Evolutionary conservation across 495 filamentous ascomycete species (phyloP), one percentile per base, ranked within the genome.

Genomic region (Penicillium cataractarum): DNA sequence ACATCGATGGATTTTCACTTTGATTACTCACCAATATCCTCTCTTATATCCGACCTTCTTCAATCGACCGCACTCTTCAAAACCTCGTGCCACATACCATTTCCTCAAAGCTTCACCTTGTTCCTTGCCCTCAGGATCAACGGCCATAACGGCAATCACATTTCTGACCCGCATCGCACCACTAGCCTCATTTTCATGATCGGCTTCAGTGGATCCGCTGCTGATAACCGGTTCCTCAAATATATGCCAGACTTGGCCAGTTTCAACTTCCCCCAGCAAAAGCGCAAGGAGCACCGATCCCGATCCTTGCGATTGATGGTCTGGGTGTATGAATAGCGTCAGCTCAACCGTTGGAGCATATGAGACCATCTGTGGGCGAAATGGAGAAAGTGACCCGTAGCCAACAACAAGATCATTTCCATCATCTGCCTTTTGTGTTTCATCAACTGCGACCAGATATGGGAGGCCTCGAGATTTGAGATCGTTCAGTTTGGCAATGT

Each of bases 341-440:
- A 74, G 50, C 50, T 78, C 72, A 0, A 75, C 74, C 0, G 74
- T 74, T 0, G 67, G 49, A 13, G 67, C 72, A 57, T 76, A 73
- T 5, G 74, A 72, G 29, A 69, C 61, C 39, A 65, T 61, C 26
- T 67, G 51, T 9, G 54, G 68, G 8, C 68, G 68, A 22, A 71
- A 73, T 26, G 69, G 65, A 19, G 69, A 65, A 27, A 72, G 61
- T 35, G 69, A 75, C 17, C 67, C 51, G 42, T 71, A 78, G n/a
- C 71, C 70, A 1, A 77, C 51, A 5, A 76, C 58, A 6, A 66
- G 39, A 32, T 57, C 58, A 6, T 40, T 52, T 5, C 58, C 60
- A 3, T 68, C 58, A 0, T 50, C 33, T 15, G n/a, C 21, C 32
- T 58, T 61, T 4, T 60, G 29, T 1, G 33, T 32, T 17, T 57